Conservation (phyloP, 768 basidiomycete species). For the Butyriboletus loyo region DNA sequence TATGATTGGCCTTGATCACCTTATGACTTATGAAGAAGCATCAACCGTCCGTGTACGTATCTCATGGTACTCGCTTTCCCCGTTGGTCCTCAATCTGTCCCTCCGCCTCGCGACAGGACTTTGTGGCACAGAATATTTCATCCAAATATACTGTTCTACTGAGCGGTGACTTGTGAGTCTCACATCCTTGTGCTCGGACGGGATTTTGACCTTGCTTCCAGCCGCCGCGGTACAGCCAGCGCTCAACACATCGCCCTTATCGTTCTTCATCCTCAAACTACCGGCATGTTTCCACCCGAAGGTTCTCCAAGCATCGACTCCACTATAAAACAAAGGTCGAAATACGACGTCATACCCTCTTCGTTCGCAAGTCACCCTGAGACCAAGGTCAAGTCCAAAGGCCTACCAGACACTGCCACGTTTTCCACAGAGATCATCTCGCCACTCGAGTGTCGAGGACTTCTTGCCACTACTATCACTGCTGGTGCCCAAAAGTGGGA, state of each 20-base stretch:
- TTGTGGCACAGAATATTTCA: constrained; percentile 45
- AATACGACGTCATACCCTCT: constrained; percentile 10
- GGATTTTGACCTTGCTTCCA: constrained; percentile 4
- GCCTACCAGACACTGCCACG: constrained; percentile 11
- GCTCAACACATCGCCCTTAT: constrained; percentile 14
- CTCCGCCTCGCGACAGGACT: constrained; percentile 36
- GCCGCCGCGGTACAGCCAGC: constrained; percentile 43
- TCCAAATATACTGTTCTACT: constrained; percentile 47
- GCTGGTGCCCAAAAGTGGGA: constrained; percentile 42
- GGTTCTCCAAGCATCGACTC: constrained; percentile 14
- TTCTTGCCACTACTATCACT: constrained; percentile 40
- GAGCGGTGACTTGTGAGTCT: constrained; percentile 57
- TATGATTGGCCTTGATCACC: constrained; percentile 35
- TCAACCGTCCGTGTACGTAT: constrained; percentile 45
- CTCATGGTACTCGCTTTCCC: not conserved
- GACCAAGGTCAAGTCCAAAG: constrained; percentile 7
- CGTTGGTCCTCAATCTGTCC: not conserved
- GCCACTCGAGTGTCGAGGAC: constrained; percentile 41
- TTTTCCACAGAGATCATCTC: constrained; percentile 41
- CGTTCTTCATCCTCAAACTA: constrained; percentile 17
- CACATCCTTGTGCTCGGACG: not conserved
- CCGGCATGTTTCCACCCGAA: constrained; percentile 13
- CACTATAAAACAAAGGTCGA: constrained; percentile 10
- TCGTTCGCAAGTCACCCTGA: constrained; percentile 13
- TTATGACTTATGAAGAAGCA: constrained; percentile 40